phyloP scores from a whole-genome alignment of 495 filamentous ascomycete species.

The Hypoxylon trugodes region DNA sequence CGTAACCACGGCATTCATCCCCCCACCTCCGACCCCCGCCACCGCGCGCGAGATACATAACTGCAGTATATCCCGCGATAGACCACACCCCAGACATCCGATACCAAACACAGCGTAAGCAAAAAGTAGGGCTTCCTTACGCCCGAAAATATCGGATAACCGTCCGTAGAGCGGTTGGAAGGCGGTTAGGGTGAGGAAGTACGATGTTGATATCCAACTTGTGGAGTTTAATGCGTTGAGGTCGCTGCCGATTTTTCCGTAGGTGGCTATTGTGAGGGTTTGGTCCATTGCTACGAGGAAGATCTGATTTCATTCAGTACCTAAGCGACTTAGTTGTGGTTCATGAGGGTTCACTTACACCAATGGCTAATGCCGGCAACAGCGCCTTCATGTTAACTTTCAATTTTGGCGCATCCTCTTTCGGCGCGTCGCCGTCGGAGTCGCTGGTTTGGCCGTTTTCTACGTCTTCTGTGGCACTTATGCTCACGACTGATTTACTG shows the following conservation, averaged over 20 bases:
- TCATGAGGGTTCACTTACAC: constrained; percentile 51
- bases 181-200: constrained; percentile 79
- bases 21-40: constrained; percentile 79
- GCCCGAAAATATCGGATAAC: constrained; percentile 81
- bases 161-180: constrained; percentile 85
- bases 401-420: constrained; percentile 29
- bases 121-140: constrained; percentile 78
- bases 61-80: constrained; percentile 73
- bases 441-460: constrained; percentile 18
- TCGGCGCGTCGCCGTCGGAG: constrained; percentile 6
- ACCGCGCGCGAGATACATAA: constrained; percentile 72
- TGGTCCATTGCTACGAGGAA: constrained; percentile 82
- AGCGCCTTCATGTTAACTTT: constrained; percentile 60
- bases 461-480: constrained; percentile 21
- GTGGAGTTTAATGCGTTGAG: constrained; percentile 79
- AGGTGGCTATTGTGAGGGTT: constrained; percentile 81
- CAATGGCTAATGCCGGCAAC: constrained; percentile 65
- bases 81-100: constrained; percentile 76
- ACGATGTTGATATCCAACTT: constrained; percentile 86
- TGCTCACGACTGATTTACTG: neutral
- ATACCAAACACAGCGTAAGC: constrained; percentile 77
- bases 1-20: constrained; percentile 82
- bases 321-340: neutral
- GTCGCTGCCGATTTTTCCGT: constrained; percentile 83
- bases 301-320: constrained; percentile 49